A percentile compares a stretch with the other conserved stretches of the same genome.
phyloP scores from a whole-genome alignment of 352 stramenopile species.

The Pythium phragmitis region DNA sequence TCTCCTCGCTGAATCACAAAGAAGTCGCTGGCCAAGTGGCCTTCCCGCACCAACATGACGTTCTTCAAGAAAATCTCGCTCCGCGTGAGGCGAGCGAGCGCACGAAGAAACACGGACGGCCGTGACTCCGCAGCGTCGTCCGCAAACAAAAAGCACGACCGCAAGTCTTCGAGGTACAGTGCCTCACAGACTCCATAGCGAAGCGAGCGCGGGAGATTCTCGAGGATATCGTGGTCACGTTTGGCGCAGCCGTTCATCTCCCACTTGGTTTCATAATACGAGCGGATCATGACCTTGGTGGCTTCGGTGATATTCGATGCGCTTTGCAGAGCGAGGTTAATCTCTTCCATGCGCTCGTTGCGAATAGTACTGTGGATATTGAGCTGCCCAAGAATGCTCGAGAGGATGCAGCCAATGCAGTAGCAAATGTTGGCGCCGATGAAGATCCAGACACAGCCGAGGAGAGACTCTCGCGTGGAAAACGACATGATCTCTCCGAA shows the following conservation, averaged over 20 bases:
- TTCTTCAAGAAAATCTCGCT: slow-evolving; percentile 64
- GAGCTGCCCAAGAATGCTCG: slow-evolving; percentile 56
- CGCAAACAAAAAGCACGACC: slow-evolving; percentile 19
- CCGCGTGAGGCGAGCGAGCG: slow-evolving; percentile 30
- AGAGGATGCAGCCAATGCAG: slow-evolving; percentile 55
- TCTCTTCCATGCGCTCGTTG: slow-evolving; percentile 52
- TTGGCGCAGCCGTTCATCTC: slow-evolving; percentile 63
- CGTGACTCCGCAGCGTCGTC: slow-evolving; percentile 18
- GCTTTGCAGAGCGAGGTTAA: slow-evolving; percentile 56
- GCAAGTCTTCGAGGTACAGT: slow-evolving; percentile 42
- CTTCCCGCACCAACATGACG: slow-evolving; percentile 54
- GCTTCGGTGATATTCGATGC: slow-evolving; percentile 41
- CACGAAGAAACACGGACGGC: slow-evolving; percentile 21
- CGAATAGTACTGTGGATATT: slow-evolving; percentile 46
- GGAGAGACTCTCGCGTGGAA: slow-evolving; percentile 50
- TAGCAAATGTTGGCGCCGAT: slow-evolving; percentile 75
- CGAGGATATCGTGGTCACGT: slow-evolving; percentile 46
- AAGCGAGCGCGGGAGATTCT: slow-evolving; percentile 49
- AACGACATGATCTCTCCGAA: slow-evolving; percentile 72
- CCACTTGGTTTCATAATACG: slow-evolving; percentile 75
- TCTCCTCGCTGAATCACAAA: slow-evolving; percentile 66
- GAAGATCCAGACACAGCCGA: slow-evolving; percentile 69
- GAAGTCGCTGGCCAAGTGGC: slow-evolving; percentile 49
- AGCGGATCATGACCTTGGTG: slow-evolving; percentile 53
- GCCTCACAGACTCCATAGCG: slow-evolving; percentile 31